Base-by-base conservation (phyloP, 176 grass and related monocot species). In the Typha latifolia region DNA sequence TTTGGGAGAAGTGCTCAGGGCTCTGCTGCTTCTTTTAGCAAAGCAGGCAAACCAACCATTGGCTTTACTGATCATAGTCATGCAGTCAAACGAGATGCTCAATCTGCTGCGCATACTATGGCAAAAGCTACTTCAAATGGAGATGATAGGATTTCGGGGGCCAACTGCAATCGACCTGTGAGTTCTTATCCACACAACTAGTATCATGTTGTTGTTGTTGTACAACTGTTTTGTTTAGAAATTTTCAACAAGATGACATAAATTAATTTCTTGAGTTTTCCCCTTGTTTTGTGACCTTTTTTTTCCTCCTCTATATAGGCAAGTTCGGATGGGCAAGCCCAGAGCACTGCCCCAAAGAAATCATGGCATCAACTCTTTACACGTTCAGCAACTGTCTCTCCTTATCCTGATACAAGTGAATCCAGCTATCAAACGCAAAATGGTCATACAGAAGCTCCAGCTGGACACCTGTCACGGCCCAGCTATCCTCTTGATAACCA, bases 301-400 rank as follows among this genome's bases (percentile, higher is more conserved):
- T 88, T 72, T 56, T 63, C 13, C 72, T 55, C 72, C 62, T 66
- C 21, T 82, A 47, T 72, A 68, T 67, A 94, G 90, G 80, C 81
- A 78, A 88, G 68, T 82, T 72, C 85, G 70, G 87, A 89, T 70
- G 66, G 71, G 68, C 85, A 93, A 32, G 76, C 76, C 63, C 79
- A 72, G 32, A 72, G 79, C 68, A 70, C 82, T 13, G 49, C 64
- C 34, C 69, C 78, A 32, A 94, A 94, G 65, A 94, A 86, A 69
- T 84, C 90, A 50, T 89, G 90, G 90, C 90, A 94, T 72, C 90
- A 94, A 37, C 67, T 94, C 59, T 94, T 94, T 73, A 81, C 77
- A 71, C 73, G 85, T 50, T 90, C 86, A 48, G 72, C 77, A 43
- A 76, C 82, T 20, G 82, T 89, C 22, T 86, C 85, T 64, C 82